Conservation (phyloP, 2,329 filamentous ascomycete species). For the Torrubiellomyces zombiae region DNA sequence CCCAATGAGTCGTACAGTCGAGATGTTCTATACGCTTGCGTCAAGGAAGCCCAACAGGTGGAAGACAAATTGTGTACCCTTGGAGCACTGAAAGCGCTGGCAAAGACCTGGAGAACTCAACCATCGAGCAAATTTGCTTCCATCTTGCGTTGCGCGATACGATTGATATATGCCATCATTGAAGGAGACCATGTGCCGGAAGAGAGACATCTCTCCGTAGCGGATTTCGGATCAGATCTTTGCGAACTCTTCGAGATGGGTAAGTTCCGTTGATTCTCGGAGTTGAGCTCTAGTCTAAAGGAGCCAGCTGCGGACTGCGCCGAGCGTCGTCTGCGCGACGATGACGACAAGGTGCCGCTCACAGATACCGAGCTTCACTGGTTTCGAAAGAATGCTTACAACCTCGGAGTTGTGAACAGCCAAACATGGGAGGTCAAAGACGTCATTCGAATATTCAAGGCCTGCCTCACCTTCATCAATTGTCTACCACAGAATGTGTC, state of each 20-base stretch:
- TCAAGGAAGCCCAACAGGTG: constrained; percentile 54
- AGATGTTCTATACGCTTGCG: constrained; percentile 62
- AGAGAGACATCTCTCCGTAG: too few relatives aligned
- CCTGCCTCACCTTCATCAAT: constrained; percentile 34
- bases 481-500: constrained; percentile 32
- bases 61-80: constrained; percentile 43
- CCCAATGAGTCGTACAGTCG: constrained; percentile 28
- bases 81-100: constrained; percentile 17
- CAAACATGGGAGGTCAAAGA: constrained; percentile 34
- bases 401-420: constrained; percentile 48
- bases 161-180: constrained; percentile 29
- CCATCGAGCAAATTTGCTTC: constrained; percentile 17
- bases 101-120: constrained; percentile 12
- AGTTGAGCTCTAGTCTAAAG: neutral
- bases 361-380: constrained; percentile 55
- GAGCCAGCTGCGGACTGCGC: constrained; percentile 12
- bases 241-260: constrained; percentile 32
- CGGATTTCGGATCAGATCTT: constrained; percentile 30
- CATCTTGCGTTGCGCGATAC: constrained; percentile 32
- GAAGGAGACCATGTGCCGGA: too few relatives aligned
- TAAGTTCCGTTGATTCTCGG: constrained; percentile 14
- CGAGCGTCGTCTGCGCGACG: constrained; percentile 19
- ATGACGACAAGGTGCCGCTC: constrained; percentile 33
- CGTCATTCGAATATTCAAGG: constrained; percentile 38
- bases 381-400: constrained; percentile 74